phyloP scores from a whole-genome alignment of 257 asterid species.

The Solanum dulcamara region DNA sequence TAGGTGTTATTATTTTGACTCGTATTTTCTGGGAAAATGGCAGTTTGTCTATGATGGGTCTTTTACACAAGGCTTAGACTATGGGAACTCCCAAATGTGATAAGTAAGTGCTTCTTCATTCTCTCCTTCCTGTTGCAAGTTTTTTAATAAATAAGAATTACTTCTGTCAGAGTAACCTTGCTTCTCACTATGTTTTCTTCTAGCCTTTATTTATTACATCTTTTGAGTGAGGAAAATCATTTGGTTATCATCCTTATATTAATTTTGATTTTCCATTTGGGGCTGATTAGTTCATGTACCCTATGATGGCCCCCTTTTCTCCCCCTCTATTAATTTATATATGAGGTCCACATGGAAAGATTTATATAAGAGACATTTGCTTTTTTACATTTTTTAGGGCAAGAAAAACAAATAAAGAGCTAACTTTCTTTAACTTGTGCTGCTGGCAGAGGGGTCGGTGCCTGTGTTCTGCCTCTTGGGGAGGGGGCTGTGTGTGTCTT shows the following conservation, averaged over 20 bases:
- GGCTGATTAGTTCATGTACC: background rate
- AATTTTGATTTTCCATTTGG: background rate
- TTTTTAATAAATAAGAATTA: background rate
- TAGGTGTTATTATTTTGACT: background rate
- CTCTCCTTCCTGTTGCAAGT: background rate
- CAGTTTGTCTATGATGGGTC: conserved; percentile 53
- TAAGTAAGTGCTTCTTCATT: conserved; percentile 25
- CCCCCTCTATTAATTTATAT: background rate
- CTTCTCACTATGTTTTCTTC: background rate
- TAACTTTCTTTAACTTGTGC: background rate
- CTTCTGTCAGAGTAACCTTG: background rate
- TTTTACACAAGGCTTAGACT: conserved; percentile 36
- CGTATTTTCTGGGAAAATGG: conserved; percentile 1
- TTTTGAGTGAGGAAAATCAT: background rate
- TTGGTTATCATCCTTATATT: background rate
- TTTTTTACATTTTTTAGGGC: background rate
- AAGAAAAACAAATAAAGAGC: background rate
- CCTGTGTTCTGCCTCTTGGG: background rate
- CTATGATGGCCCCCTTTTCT: background rate
- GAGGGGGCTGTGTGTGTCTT: background rate
- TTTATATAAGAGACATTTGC: background rate
- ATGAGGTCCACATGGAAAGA: background rate
- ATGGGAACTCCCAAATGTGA: conserved; percentile 43
- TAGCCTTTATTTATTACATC: background rate
- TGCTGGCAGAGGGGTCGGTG: background rate